Conservation (phyloP, 371 early-diverging fungal genomes). For the Cladochytrium tenue region DNA sequence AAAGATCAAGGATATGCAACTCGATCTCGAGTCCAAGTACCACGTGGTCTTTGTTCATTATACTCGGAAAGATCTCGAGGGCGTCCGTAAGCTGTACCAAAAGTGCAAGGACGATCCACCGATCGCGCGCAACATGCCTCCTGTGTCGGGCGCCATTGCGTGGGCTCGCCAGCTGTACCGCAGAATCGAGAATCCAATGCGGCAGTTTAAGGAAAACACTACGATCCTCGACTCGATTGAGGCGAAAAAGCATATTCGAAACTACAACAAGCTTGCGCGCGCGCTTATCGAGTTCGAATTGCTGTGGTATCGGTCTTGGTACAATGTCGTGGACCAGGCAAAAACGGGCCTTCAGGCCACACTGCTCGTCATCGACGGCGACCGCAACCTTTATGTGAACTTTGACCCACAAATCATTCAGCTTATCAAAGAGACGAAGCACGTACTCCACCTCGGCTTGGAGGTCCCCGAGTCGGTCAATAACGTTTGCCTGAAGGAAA, state of each 20-base stretch:
- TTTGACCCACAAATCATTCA: conserved; percentile 62
- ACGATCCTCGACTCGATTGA: conserved; percentile 50
- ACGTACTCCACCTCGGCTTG: conserved; percentile 51
- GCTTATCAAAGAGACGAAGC: conserved; percentile 57
- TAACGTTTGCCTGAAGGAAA: conserved; percentile 53
- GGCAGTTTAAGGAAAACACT: conserved; percentile 50
- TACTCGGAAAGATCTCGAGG: conserved; percentile 58
- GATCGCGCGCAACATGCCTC: conserved; percentile 59
- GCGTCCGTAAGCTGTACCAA: conserved; percentile 59
- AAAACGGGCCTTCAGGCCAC: conserved; percentile 64
- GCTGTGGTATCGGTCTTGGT: conserved; percentile 61
- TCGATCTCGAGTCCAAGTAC: conserved; percentile 64
- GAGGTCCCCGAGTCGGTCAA: conserved; percentile 55
- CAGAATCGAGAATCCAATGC: conserved; percentile 60
- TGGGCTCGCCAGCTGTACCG: conserved; percentile 64
- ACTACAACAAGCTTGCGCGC: conserved; percentile 64
- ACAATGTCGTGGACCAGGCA: conserved; percentile 53
- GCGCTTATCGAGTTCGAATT: conserved; percentile 64
- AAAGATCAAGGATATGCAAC: conserved; percentile 61
- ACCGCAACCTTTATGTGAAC: conserved; percentile 60
- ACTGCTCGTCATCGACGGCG: conserved; percentile 50
- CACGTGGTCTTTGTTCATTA: conserved; percentile 63
- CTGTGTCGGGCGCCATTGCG: conserved; percentile 60
- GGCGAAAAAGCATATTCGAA: conserved; percentile 61
- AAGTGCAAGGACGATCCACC: conserved; percentile 60